Evolutionary conservation across 441 rosid genomes (phyloP).

Genomic region (Theobroma grandiflorum): DNA sequence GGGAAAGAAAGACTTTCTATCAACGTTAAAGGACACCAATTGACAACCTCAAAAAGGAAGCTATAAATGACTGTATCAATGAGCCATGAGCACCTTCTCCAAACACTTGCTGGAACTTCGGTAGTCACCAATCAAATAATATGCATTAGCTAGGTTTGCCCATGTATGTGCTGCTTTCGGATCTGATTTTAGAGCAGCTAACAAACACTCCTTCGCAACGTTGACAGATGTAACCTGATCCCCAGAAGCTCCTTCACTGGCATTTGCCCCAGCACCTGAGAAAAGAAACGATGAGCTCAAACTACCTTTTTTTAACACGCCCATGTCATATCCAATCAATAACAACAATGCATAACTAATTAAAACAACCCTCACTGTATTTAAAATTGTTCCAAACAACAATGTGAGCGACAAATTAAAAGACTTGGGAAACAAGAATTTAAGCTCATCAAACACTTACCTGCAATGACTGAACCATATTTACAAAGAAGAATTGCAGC

Average conservation of each 20-base stretch:
- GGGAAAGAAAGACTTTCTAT: constrained; percentile 27
- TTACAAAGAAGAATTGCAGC: constrained; percentile 83
- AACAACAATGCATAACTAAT: constrained; percentile 8
- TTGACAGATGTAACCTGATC: constrained; percentile 65
- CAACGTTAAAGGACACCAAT: constrained; percentile 49
- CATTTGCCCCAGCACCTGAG: constrained; percentile 88
- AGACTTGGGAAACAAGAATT: constrained; percentile 21
- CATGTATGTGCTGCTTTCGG: constrained; percentile 88
- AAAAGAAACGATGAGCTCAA: constrained; percentile 29
- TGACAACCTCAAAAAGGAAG: constrained; percentile 66
- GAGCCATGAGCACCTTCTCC: constrained; percentile 94
- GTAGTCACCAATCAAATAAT: constrained; percentile 75
- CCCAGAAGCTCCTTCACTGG: constrained; percentile 60
- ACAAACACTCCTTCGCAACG: constrained; percentile 88
- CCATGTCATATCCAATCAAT: constrained; percentile 11
- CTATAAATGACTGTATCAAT: constrained; percentile 54
- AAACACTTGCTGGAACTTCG: constrained; percentile 91
- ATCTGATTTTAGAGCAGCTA: constrained; percentile 78
- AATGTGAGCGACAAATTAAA: background rate
- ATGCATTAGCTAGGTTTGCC: constrained; percentile 89
- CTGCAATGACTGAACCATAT: constrained; percentile 77
- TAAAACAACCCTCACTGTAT: constrained; percentile 19
- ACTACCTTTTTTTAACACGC: constrained; percentile 14
- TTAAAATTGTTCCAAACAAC: constrained; percentile 6
- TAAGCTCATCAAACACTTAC: constrained; percentile 44